These are phyloP conservation scores for Protostelium mycophagum DNA, from an alignment of 78 protist species.

Conservation along the genomic window DNA sequence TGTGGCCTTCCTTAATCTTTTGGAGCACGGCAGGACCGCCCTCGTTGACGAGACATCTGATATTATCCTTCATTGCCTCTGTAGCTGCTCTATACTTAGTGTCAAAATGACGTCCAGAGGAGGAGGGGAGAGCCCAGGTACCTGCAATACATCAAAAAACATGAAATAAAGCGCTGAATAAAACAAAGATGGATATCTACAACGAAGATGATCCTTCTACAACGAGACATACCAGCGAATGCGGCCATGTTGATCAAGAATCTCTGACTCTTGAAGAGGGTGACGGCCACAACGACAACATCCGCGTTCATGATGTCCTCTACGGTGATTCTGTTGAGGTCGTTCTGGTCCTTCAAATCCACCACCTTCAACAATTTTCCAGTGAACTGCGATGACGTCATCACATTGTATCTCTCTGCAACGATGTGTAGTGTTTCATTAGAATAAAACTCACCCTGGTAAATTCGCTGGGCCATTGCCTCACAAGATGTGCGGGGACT, in stretches of 20 bases:
- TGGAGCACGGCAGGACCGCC: background rate
- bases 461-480: background rate
- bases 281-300: background rate
- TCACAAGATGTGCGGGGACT: background rate
- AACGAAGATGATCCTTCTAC: no score
- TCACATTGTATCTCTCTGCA: no score
- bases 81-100: background rate
- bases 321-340: background rate
- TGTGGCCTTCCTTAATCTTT: background rate
- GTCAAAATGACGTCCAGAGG: background rate
- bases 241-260: background rate
- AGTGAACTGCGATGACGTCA: background rate
- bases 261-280: background rate
- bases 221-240: background rate
- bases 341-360: background rate
- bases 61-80: background rate
- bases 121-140: background rate
- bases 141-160: no score
- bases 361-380: background rate
- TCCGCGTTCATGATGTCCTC: background rate
- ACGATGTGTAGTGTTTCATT: no score
- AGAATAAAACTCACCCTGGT: background rate
- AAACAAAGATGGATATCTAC: no score
- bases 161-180: no score
- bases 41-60: background rate